Conservation (phyloP, 225 moss, liverwort and hornwort species). For the Sphagnum tenellum region DNA sequence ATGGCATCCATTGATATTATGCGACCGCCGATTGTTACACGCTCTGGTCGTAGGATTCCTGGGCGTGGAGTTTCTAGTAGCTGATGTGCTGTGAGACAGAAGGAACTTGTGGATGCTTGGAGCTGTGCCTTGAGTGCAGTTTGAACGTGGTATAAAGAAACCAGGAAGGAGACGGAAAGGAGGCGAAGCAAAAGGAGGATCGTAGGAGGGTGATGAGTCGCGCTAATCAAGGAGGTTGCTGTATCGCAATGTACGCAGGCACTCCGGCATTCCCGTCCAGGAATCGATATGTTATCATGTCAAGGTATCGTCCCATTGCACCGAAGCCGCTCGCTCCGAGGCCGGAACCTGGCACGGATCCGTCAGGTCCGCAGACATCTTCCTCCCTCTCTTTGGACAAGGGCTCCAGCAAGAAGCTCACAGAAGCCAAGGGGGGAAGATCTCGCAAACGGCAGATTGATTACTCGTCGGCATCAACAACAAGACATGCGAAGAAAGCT, state of each 20-base stretch:
- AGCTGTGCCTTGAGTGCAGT: too few species aligned
- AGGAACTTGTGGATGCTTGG: too few species aligned
- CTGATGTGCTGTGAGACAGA: too few species aligned
- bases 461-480: conserved; percentile 6
- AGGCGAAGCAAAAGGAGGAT: neutral
- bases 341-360: conserved; percentile 46
- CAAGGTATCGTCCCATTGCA: conserved; percentile 83
- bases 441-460: conserved; percentile 34
- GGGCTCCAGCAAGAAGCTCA: conserved; percentile 19
- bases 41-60: too few species aligned
- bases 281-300: conserved; percentile 56
- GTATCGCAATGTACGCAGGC: conserved; percentile 27
- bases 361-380: conserved; percentile 66
- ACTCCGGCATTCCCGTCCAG: conserved; percentile 44
- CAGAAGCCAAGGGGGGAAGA: conserved; percentile 40
- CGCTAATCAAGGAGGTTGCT: conserved; percentile 36
- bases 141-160: too few species aligned
- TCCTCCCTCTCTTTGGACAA: conserved; percentile 76
- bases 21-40: too few species aligned
- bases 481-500: conserved; percentile 10
- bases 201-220: conserved; percentile 9
- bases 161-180: too few species aligned
- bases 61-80: too few species aligned
- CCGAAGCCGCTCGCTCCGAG: conserved; percentile 62
- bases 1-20: too few species aligned